Evolutionary conservation across 75 land plant genomes (phyloP), one percentile per base, ranked within the genome.

Genomic region (Sequoiadendron giganteum): DNA sequence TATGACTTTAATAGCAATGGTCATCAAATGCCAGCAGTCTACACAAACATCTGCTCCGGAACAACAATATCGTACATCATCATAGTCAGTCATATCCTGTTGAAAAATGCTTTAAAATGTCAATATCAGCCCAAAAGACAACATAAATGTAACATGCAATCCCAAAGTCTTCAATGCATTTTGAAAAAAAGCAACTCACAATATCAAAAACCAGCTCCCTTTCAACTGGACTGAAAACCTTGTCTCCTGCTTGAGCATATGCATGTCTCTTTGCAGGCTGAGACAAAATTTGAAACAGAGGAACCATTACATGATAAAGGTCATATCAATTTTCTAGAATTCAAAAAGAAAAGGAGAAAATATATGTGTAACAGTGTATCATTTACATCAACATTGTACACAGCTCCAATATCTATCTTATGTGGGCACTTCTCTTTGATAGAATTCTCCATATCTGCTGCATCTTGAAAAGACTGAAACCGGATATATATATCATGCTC

Each of bases 11-110:
- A 98, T 96, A 68, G 98, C 99, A 88, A 93, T 93, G 38, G 97
- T 96, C 99, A 98, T 98, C 79, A 98, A 89, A 39, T 99, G 99
- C 99, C 99, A 98, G 94, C 99, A 98, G 7, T 96, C 86, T 81
- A 94, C 84, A 86, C 99, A 98, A 82, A 96, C 90, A 91, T 97
- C 98, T 75, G 99, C 97, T 87, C 99, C 99, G 48, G 94, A 88
- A 88, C 99, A 98, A 84, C 99, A 98, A 77, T 92, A 95, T 88
- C 99, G 93, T 80, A 97, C 93, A 88, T 98, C 99, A 87, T 98
- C 99, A 89, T 98, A 98, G 86, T 98, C 99, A 45, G 99, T 92
- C 87, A 98, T 98, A 93, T 98, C 99, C 99, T 98, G 94, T 40
- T 34, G 80, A 82, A 43, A 38, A 85, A 45, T 85, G 18, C 38